Evolutionary conservation across 768 basidiomycete genomes (phyloP), one percentile per base, ranked within the genome.

Genomic region (Boletus reticulatus): DNA sequence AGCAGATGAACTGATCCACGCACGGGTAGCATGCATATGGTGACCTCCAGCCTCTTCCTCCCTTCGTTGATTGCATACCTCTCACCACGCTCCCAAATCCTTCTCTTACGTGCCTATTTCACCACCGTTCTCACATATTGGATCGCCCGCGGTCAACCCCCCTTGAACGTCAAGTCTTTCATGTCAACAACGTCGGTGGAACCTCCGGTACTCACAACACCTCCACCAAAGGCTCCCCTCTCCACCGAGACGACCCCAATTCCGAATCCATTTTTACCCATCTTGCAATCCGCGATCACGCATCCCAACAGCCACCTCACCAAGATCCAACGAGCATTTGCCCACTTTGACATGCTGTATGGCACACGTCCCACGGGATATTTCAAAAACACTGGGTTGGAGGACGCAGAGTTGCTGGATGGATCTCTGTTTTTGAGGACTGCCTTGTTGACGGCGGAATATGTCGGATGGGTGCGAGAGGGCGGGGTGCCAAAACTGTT

Each of bases 261-360:
- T 1, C 70, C 74, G 4, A 79, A 79, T 46, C 60, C 68, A 0
- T 79, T 78, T 73, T 56, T 76, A 4, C 64, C 70, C 0, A 67
- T 78, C 56, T 62, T 79, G 42, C 71, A 78, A 50, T 67, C 68
- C 2, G 61, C 70, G 10, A 63, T 78, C 43, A 43, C 67, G 0
- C 70, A 76, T 55, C 73, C 73, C 1, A 56, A 59, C 6, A 73
- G 73, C 14, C 73, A 74, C 48, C 12, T 36, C 34, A 36, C 14
- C 13, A 36, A 36, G 34, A 36, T 36, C 11, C 34, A 36, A 43
- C 68, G 70, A 0, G 27, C 73, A 0, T 63, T 75, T 24, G 69
- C 66, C 1, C 73, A 74, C 56, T 74, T 63, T 51, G 54, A 66
- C 22, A 54, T 55, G 9, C 14, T 74, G 3, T 75, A 73, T 42